phyloP scores from a whole-genome alignment of 108 stramenopile species.

The Nitzschia sp. region DNA sequence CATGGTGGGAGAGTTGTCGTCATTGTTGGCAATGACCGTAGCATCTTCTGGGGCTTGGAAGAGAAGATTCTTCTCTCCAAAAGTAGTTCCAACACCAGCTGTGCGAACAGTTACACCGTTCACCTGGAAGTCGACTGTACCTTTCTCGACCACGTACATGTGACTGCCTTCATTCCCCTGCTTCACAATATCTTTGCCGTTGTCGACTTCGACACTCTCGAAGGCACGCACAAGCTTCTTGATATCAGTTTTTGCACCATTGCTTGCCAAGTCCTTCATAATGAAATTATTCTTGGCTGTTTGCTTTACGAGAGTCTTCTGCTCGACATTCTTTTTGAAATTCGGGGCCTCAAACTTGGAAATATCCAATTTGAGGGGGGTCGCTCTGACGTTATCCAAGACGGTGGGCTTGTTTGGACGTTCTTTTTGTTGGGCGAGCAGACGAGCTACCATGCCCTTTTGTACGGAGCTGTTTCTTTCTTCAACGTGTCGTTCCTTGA shows the following conservation, averaged over 20 bases:
- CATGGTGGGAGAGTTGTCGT: constrained; percentile 1
- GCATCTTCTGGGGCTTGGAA: constrained; percentile 35
- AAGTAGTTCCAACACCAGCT: constrained; percentile 54
- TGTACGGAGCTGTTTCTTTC: constrained; percentile 1
- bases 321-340: constrained; percentile 14
- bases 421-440: constrained; percentile 26
- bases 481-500: constrained; percentile 1
- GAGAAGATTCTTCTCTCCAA: constrained; percentile 76
- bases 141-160: constrained; percentile 72
- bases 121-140: constrained; percentile 43
- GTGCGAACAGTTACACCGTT: constrained; percentile 47
- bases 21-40: constrained; percentile 1
- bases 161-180: constrained; percentile 63
- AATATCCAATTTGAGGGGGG: constrained; percentile 19
- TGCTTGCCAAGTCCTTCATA: constrained; percentile 12
- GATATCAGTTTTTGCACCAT: constrained; percentile 19
- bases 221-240: constrained; percentile 60
- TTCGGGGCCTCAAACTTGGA: constrained; percentile 16
- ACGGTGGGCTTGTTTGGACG: constrained; percentile 17
- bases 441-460: constrained; percentile 1
- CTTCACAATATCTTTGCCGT: constrained; percentile 57
- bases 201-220: constrained; percentile 48
- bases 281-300: constrained; percentile 29
- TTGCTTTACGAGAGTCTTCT: constrained; percentile 20
- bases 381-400: constrained; percentile 16